Conservation (phyloP, 345 rosid species). For the Ceriops zippeliana region DNA sequence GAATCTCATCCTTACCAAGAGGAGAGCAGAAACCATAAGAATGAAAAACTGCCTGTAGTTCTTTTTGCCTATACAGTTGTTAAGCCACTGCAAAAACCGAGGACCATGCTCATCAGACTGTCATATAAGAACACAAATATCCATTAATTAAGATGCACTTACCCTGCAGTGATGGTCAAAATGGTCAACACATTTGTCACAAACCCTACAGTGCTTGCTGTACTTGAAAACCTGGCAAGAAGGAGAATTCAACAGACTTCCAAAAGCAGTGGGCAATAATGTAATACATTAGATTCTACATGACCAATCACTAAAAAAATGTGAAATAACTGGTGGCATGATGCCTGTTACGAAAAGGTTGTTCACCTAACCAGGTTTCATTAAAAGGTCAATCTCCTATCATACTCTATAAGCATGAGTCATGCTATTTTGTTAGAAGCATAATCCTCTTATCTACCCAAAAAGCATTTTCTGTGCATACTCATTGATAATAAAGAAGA, state of each 20-base stretch:
- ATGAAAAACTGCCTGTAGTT: slow-evolving; percentile 90
- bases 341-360: not conserved
- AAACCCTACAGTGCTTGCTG: slow-evolving; percentile 98
- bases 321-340: not conserved
- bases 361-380: not conserved
- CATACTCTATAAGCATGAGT: not conserved
- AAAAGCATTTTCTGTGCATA: not conserved
- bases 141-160: slow-evolving; percentile 18
- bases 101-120: slow-evolving; percentile 14
- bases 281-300: not conserved
- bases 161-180: slow-evolving; percentile 99
- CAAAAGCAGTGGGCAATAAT: not conserved
- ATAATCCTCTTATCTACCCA: not conserved
- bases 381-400: not conserved
- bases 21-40: slow-evolving; percentile 82
- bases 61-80: slow-evolving; percentile 86
- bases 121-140: not conserved
- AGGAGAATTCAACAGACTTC: slow-evolving; percentile 1
- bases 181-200: slow-evolving; percentile 90
- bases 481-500: not conserved
- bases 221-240: slow-evolving; percentile 78
- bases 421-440: not conserved
- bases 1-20: slow-evolving; percentile 63
- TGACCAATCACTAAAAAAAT: not conserved
- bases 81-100: slow-evolving; percentile 75